Evolutionary conservation across 306 rosid species (phyloP).

Genomic region (Rosa persica): DNA sequence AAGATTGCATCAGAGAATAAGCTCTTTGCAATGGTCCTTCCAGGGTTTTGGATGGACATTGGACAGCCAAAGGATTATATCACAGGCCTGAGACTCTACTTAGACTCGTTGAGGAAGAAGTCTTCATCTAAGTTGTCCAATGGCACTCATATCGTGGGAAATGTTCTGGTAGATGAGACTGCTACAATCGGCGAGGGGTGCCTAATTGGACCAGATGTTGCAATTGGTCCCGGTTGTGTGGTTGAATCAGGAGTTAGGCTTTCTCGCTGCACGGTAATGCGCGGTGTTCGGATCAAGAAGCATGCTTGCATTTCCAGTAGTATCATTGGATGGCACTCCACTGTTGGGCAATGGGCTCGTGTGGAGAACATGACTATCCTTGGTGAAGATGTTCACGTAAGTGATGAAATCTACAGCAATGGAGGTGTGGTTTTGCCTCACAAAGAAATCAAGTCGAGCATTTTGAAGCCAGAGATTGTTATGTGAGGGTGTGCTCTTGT

Average conservation of each 20-base stretch:
- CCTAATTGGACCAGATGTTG: slow-evolving; percentile 98
- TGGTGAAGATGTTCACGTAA: slow-evolving; percentile 94
- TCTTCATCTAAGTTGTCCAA: slow-evolving; percentile 65
- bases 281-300: slow-evolving; percentile 77
- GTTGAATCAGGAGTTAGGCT: slow-evolving; percentile 93
- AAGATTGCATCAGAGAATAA: slow-evolving; percentile 78
- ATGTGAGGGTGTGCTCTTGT: slow-evolving; percentile 50
- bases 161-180: slow-evolving; percentile 84
- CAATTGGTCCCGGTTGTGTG: slow-evolving; percentile 88
- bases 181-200: slow-evolving; percentile 94
- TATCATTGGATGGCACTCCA: slow-evolving; percentile 96
- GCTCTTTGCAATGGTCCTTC: slow-evolving; percentile 95
- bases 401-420: slow-evolving; percentile 89
- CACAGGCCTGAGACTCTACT: slow-evolving; percentile 77
- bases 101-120: slow-evolving; percentile 78
- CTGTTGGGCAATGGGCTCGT: slow-evolving; percentile 98
- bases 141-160: slow-evolving; percentile 83
- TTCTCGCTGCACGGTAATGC: slow-evolving; percentile 92
- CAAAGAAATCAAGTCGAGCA: slow-evolving; percentile 94
- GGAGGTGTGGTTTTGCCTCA: slow-evolving; percentile 98
- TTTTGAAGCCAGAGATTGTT: slow-evolving; percentile 95
- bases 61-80: slow-evolving; percentile 98
- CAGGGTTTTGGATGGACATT: slow-evolving; percentile 99
- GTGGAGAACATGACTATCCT: slow-evolving; percentile 95
- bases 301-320: slow-evolving; percentile 94